A percentile compares a stretch with the other conserved stretches of the same genome.
These are phyloP conservation scores for Histomonas meleagridis DNA, from an alignment of 208 protist genomes.

Conservation along the genomic window DNA sequence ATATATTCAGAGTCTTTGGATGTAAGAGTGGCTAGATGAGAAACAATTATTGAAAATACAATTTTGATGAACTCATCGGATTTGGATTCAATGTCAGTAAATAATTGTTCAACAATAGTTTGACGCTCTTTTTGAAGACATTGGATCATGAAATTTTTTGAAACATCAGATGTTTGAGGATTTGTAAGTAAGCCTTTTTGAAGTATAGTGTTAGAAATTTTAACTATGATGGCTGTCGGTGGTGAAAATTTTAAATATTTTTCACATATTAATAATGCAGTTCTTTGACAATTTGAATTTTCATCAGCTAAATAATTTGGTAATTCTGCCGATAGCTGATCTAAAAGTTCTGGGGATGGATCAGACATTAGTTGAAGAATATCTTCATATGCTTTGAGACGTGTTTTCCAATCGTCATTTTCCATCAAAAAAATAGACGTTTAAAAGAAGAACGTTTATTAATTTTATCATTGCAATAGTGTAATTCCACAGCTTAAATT, in stretches of 20 bases:
- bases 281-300: neutral
- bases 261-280: neutral
- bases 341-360: neutral
- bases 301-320: conserved; percentile 24
- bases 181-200: neutral
- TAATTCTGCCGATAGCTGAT: neutral
- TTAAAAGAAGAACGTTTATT: no score
- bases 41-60: neutral
- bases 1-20: neutral
- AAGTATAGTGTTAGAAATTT: neutral
- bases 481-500: no score
- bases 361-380: neutral
- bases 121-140: neutral
- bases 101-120: neutral
- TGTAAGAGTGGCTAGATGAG: neutral
- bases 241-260: neutral
- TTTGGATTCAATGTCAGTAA: neutral
- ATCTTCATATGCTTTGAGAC: conserved; percentile 5
- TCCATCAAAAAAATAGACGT: no score
- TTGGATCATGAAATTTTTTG: neutral
- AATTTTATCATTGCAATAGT: no score
- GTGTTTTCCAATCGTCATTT: conserved; percentile 11
- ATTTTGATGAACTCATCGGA: neutral
- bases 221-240: no score
- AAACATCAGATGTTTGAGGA: neutral